Conservation (phyloP, 2,329 filamentous ascomycete genomes). For the Calonectria montana region DNA sequence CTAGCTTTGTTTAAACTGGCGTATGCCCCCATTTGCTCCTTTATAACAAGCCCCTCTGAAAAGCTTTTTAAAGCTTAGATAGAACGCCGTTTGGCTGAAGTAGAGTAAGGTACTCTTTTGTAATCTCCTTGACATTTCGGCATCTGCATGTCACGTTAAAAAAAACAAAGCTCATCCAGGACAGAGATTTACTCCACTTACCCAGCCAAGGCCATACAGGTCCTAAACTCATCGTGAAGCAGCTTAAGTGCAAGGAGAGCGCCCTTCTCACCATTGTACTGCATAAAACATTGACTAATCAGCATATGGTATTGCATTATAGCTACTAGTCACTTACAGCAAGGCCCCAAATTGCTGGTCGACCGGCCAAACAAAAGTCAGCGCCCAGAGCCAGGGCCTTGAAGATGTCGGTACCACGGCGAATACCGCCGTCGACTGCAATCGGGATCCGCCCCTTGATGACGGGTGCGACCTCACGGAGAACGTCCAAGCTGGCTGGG, state of each 20-base stretch:
- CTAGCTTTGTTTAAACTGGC: not conserved
- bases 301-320: not conserved
- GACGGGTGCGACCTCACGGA: conserved; percentile 43
- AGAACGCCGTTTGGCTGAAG: conserved; percentile 15
- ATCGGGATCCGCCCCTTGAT: conserved; percentile 36
- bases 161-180: not conserved
- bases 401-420: conserved; percentile 49
- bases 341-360: conserved; percentile 28
- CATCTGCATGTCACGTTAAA: not conserved
- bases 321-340: conserved; percentile 14
- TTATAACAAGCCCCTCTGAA: not conserved
- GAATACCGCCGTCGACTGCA: conserved; percentile 49
- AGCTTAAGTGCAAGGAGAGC: conserved; percentile 18
- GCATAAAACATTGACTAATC: not conserved
- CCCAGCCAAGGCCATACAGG: conserved; percentile 22
- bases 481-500: conserved; percentile 45
- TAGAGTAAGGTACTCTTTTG: conserved; percentile 21
- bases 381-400: conserved; percentile 50
- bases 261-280: conserved; percentile 22
- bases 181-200: not conserved
- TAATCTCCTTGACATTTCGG: conserved; percentile 23
- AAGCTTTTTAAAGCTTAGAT: conserved; percentile 4
- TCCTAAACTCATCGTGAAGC: conserved; percentile 23
- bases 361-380: conserved; percentile 27
- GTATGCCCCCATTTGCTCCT: not conserved